Percentiles rank a stretch among this genome's conserved stretches.
These are phyloP conservation scores for Breviolum minutum DNA, from an alignment of 73 alveolate genomes.

Conservation along the genomic window DNA sequence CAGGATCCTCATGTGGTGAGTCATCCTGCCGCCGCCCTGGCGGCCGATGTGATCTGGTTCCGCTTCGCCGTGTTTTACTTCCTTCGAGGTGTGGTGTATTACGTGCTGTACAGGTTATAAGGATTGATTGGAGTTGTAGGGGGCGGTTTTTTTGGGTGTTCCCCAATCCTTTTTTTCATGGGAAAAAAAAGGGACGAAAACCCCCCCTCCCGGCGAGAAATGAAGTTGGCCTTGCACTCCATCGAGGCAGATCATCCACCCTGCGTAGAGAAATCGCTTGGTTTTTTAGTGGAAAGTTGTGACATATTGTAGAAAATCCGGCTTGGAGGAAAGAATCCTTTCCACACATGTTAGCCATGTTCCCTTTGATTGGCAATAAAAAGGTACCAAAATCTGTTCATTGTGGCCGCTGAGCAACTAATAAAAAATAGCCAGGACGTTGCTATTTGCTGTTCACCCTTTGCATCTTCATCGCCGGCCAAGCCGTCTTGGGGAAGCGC, in stretches of 20 bases:
- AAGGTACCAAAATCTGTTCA: too few species aligned
- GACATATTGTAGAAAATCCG: too few species aligned
- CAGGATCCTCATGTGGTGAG: conserved; percentile 87
- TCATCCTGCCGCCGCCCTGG: conserved; percentile 73
- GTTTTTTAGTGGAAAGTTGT: too few species aligned
- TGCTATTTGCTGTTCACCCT: conserved; percentile 70
- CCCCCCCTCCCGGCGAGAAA: too few species aligned
- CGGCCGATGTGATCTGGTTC: conserved; percentile 61
- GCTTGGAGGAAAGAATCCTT: too few species aligned
- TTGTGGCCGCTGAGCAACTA: too few species aligned
- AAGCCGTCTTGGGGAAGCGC: conserved; percentile 60
- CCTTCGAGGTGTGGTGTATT: conserved; percentile 20
- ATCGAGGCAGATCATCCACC: too few species aligned
- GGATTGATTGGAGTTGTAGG: neutral
- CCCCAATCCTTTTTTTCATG: neutral
- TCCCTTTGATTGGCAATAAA: too few species aligned
- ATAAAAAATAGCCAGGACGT: neutral
- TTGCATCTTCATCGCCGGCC: conserved; percentile 78
- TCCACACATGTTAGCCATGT: too few species aligned
- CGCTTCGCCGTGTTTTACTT: conserved; percentile 64
- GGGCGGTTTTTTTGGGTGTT: neutral
- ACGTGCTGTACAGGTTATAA: neutral
- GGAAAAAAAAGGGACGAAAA: too few species aligned
- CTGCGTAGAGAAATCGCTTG: too few species aligned
- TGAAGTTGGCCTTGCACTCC: too few species aligned